These are phyloP conservation scores for Lipomyces chichibuensis DNA, from an alignment of 805 yeast species.

Conservation along the genomic window DNA sequence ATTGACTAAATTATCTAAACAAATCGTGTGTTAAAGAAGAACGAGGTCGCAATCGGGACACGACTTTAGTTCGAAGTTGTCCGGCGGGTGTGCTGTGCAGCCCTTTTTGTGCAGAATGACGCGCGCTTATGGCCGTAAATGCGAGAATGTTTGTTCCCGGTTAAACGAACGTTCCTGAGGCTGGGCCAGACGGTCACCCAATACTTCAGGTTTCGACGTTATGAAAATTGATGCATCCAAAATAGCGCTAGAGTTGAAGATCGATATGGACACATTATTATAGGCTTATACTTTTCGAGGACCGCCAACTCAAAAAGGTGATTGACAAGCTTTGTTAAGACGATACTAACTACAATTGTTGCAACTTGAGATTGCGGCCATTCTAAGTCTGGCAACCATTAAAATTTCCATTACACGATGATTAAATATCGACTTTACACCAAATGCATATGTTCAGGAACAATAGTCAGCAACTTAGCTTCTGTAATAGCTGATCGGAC, in stretches of 20 bases:
- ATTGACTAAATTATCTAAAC: background rate
- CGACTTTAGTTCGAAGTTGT: no score
- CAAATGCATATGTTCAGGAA: conserved; percentile 19
- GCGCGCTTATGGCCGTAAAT: background rate
- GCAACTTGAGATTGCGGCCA: no score
- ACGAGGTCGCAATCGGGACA: no score
- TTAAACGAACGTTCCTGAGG: no score
- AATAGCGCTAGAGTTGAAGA: background rate
- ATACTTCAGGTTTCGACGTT: background rate
- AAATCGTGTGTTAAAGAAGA: background rate
- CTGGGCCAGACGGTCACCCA: no score
- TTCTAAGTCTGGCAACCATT: no score
- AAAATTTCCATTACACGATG: background rate
- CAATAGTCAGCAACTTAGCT: conserved; percentile 58
- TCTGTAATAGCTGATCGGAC: conserved; percentile 58
- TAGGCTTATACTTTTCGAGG: background rate
- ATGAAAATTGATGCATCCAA: background rate
- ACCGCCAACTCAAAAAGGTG: no score
- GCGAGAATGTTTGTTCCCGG: background rate
- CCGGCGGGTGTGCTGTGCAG: background rate
- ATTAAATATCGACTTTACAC: background rate
- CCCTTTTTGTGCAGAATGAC: background rate
- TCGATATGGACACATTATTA: background rate
- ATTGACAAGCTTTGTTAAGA: no score
- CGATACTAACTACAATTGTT: no score